Evolutionary conservation across 106 monocot species (phyloP).

Genomic region (Phalaenopsis aphrodite): DNA sequence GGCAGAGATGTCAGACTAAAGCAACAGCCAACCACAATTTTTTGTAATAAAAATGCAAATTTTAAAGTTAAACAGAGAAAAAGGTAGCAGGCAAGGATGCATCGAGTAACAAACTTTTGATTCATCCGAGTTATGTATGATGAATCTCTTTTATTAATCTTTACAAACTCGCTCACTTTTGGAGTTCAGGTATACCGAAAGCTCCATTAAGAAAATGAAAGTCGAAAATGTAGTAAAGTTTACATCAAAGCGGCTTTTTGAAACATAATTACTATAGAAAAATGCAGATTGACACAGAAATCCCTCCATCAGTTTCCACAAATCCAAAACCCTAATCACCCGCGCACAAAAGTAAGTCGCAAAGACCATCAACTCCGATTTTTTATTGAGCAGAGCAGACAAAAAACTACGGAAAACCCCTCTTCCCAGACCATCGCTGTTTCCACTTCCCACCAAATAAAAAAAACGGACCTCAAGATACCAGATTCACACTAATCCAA

Average conservation of each 20-base stretch:
- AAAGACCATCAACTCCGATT: background rate
- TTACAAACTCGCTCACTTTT: background rate
- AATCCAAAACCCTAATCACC: background rate
- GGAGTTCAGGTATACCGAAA: background rate
- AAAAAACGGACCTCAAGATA: background rate
- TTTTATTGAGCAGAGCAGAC: background rate
- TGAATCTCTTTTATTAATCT: too few relatives aligned
- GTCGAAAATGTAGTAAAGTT: background rate
- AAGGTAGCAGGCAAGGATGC: background rate
- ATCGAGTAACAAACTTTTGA: background rate
- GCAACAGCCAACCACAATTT: background rate
- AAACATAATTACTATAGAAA: background rate
- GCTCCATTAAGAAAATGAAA: slow-evolving; percentile 1
- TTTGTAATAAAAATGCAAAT: background rate
- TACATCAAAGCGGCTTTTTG: background rate
- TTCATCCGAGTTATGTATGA: background rate
- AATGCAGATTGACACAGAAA: background rate
- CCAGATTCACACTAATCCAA: background rate
- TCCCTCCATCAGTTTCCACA: background rate
- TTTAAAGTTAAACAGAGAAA: background rate
- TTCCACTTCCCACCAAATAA: background rate
- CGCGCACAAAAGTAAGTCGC: background rate
- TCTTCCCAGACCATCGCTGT: background rate
- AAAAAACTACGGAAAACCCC: slow-evolving; percentile 2
- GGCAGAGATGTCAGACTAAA: background rate